Percentiles rank a stretch among this genome's conserved stretches.
phyloP scores from a whole-genome alignment of 108 stramenopile genomes.

The Stephanodiscus triporus region DNA sequence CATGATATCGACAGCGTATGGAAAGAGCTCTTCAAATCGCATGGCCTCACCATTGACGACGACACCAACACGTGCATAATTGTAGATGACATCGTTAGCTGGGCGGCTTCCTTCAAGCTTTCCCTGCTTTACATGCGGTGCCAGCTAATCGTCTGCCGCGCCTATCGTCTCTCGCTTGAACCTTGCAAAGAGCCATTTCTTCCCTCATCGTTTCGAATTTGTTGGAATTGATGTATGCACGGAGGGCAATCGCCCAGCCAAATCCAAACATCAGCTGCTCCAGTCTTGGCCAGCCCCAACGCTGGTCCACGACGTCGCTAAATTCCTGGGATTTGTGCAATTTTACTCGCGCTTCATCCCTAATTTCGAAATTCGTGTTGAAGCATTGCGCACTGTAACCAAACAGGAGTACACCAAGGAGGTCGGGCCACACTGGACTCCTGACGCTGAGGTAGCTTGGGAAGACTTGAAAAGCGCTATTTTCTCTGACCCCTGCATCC shows the following conservation, averaged over 20 bases:
- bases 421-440: neutral
- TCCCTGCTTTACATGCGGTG: neutral
- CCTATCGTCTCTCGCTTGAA: neutral
- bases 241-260: neutral
- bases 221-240: neutral
- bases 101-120: neutral
- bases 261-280: neutral
- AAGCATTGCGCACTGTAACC: neutral
- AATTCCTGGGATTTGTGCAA: conserved; percentile 8
- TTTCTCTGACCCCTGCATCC: conserved; percentile 19
- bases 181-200: neutral
- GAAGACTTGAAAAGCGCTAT: conserved; percentile 1
- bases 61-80: neutral
- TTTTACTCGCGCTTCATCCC: conserved; percentile 20
- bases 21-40: neutral
- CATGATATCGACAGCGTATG: neutral
- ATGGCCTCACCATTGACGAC: neutral
- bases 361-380: conserved; percentile 8
- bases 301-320: conserved; percentile 14
- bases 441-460: neutral
- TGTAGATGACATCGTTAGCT: neutral
- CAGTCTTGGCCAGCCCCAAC: neutral
- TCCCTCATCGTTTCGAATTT: neutral
- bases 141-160: neutral
- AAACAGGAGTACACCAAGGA: neutral